Evolutionary conservation across 805 yeast genomes (phyloP), one percentile per base, ranked within the genome.

Genomic region (Candida krabiensis): DNA sequence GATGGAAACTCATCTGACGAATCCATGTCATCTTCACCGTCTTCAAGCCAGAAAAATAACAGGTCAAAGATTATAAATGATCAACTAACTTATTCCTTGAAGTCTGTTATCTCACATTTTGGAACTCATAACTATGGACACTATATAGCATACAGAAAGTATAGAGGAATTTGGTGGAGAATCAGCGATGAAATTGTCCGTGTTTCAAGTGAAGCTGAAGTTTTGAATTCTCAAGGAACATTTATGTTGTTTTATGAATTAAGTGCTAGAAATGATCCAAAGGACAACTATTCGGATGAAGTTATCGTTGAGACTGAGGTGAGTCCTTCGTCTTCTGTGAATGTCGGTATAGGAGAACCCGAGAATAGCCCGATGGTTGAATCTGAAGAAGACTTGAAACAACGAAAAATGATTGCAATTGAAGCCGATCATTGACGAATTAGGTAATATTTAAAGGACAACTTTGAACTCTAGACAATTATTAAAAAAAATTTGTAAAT

Each of bases 61-160:
- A 40, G 33, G 39, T 28, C 40, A 13, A 19, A 26, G 30, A 29
- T 42, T 18, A 25, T 24, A n/a, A 37, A 43, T 41, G 73, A 79
- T 3, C 69, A 72, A 3, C 58, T 83, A 30, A 66, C 72, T 3
- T 91, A 91, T 60, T 72, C 79, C 27, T 70, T 91, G 44, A 86
- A 86, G 55, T 86, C 96, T 1, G 93, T 86, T 1, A 86, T 91
- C 30, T 81, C 91, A 1, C 99, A 91, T 61, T 90, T 83, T 59
- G 99, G 99, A 33, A 85, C 96, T 1, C 97, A 93, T 53, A 89
- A 91, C 53, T 93, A 88, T 58, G 99, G 99, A n/a, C 99, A 91
- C 61, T 91, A 91, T 58, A 86, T 91, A 44, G 88, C 95, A 28
- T 91, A 77, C 65, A 78, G 97, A 55, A 83, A 79, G 53, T 74